phyloP scores from a whole-genome alignment of 139 green algal species.

The Haematococcus lacustris region DNA sequence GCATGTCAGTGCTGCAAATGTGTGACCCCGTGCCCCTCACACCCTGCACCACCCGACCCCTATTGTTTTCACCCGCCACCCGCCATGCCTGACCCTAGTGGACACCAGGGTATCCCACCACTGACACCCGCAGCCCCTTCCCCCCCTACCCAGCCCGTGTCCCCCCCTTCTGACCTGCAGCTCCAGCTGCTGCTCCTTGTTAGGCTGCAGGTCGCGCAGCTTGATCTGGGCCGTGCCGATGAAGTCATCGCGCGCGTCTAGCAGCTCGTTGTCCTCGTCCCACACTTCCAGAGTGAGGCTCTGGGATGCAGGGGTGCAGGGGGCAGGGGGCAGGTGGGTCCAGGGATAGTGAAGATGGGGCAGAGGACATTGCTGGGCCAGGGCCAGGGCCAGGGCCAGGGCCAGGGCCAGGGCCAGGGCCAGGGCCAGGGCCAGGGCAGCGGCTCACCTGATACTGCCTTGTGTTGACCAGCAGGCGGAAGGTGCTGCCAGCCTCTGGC shows the following conservation, averaged over 20 bases:
- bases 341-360: neutral
- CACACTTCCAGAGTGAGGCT: neutral
- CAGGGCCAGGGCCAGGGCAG: neutral
- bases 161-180: slow-evolving; percentile 8
- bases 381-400: no score
- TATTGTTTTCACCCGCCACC: no score
- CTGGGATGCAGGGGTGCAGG: neutral
- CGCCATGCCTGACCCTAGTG: no score
- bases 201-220: neutral
- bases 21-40: no score
- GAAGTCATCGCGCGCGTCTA: neutral
- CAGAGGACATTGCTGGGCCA: neutral
- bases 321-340: neutral
- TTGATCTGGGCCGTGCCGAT: neutral
- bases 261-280: slow-evolving; percentile 3
- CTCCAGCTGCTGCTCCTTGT: neutral
- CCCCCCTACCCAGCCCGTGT: no score
- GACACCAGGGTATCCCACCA: no score
- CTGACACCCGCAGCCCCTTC: no score
- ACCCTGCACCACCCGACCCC: no score
- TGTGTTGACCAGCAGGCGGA: slow-evolving; percentile 4
- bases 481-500: neutral
- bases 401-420: no score
- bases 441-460: neutral
- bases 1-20: no score